phyloP scores from a whole-genome alignment of 2,329 filamentous ascomycete species.

The Nothophaeocryptopus gaeumannii region DNA sequence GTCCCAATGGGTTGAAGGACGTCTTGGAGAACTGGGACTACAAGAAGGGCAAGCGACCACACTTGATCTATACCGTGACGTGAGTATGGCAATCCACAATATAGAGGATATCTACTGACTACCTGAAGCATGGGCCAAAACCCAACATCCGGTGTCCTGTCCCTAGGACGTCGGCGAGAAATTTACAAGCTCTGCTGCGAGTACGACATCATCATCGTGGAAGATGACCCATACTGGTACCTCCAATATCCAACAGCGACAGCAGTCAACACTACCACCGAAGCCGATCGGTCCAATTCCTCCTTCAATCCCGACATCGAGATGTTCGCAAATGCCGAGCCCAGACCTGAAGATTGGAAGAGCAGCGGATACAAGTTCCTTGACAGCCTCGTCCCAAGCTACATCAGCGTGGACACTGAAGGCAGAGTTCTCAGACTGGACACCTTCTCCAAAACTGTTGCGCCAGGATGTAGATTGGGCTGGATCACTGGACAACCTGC shows the following conservation, averaged over 20 bases:
- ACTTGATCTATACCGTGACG: constrained; percentile 88
- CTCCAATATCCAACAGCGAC: constrained; percentile 78
- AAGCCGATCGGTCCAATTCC: constrained; percentile 26
- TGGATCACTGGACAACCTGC: constrained; percentile 85
- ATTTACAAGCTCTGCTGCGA: constrained; percentile 77
- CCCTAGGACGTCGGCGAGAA: constrained; percentile 69
- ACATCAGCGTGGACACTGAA: constrained; percentile 75
- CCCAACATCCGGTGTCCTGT: constrained; percentile 74
- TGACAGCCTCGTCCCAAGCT: constrained; percentile 79
- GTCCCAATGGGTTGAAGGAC: constrained; percentile 71
- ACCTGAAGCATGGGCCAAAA: constrained; percentile 75
- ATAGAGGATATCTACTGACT: constrained; percentile 11
- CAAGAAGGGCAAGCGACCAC: constrained; percentile 69
- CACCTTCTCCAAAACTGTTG: constrained; percentile 91
- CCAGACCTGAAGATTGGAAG: constrained; percentile 47
- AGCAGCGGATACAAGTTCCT: constrained; percentile 72
- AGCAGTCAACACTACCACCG: constrained; percentile 35
- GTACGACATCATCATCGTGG: constrained; percentile 86
- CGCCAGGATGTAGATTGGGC: constrained; percentile 82
- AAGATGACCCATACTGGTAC: constrained; percentile 94
- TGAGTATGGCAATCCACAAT: constrained; percentile 46
- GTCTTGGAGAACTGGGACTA: constrained; percentile 81
- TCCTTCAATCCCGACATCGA: constrained; percentile 30
- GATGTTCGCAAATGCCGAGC: constrained; percentile 47
- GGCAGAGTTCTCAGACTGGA: constrained; percentile 87